Base-by-base conservation (phyloP, 75 land plant genomes). In the Azolla pinnata region DNA sequence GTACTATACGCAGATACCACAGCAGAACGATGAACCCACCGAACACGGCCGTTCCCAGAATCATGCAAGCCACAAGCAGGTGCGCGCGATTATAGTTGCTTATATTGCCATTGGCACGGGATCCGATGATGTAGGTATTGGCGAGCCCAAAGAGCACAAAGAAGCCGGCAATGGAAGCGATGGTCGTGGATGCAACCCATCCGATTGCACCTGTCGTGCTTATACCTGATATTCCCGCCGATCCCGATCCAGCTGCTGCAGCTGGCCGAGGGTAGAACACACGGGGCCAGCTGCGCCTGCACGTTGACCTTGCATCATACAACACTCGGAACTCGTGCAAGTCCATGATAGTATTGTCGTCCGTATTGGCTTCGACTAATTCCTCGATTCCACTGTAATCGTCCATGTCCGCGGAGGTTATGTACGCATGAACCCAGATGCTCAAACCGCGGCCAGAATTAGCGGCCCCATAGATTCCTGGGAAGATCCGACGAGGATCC, bases 361-460 rank as follows among this genome's bases (percentile, higher is more conserved):
- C n/a, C 14, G 29, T 12, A 35, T 25, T 2, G 28, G 18, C 28
- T 46, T 2, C 4, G 2, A 18, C 49, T 4, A 2, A 14, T 2
- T 25, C 12, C 29, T 46, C 29, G 14, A 24, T n/a, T n/a, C n/a
- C n/a, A n/a, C n/a, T n/a, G n/a, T n/a, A n/a, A n/a, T n/a, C n/a
- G n/a, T n/a, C n/a, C n/a, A n/a, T n/a, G 3, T 2, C 18, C 5
- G 29, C 12, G 29, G 3, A 24, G 23, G 59, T 57, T 1, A 57
- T 20, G 42, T 33, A 57, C 5, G 59, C 33, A 57, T 57, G 59
- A 2, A 57, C 35, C 33, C n/a, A 16, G 3, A 57, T 57, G 9
- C 33, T 29, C 19, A 57, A 8, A 1, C 59, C 42, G 1, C 9
- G 28, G n/a, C n/a, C n/a, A n/a, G n/a, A n/a, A n/a, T n/a, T n/a